A percentile compares a stretch with the other conserved stretches of the same genome.
Conservation (phyloP, 306 rosid genomes). For the Astragalus membranaceus region DNA sequence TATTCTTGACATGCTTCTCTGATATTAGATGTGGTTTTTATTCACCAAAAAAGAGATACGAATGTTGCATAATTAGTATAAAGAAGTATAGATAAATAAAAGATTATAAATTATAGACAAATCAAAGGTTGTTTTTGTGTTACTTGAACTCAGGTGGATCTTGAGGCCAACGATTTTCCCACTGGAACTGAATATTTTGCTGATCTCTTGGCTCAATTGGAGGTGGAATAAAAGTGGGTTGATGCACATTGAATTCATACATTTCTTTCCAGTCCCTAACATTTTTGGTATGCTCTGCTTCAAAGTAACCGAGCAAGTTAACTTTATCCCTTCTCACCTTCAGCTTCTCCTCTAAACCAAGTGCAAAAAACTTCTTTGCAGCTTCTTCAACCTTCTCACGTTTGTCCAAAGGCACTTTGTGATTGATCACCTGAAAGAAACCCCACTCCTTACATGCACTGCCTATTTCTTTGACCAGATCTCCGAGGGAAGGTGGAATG, state of each 20-base stretch:
- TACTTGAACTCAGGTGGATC: slow-evolving; percentile 56
- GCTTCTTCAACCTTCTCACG: slow-evolving; percentile 29
- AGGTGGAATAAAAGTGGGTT: slow-evolving; percentile 45
- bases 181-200: slow-evolving; percentile 22
- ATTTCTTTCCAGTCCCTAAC: slow-evolving; percentile 91
- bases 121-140: background rate
- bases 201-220: slow-evolving; percentile 18
- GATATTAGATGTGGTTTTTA: too few relatives aligned
- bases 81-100: too few relatives aligned
- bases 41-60: too few relatives aligned
- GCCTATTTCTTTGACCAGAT: slow-evolving; percentile 40
- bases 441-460: slow-evolving; percentile 64
- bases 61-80: too few relatives aligned
- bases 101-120: background rate
- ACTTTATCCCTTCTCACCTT: slow-evolving; percentile 55
- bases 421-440: slow-evolving; percentile 69
- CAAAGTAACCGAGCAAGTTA: slow-evolving; percentile 57
- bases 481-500: background rate
- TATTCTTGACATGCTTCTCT: slow-evolving; percentile 59
- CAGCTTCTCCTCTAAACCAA: slow-evolving; percentile 29
- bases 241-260: slow-evolving; percentile 62
- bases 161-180: slow-evolving; percentile 76
- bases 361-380: slow-evolving; percentile 43
- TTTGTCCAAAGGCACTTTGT: slow-evolving; percentile 47
- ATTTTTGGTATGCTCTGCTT: slow-evolving; percentile 68